Percentiles rank a stretch among this genome's conserved stretches.
Evolutionary conservation across 2,329 filamentous ascomycete genomes (phyloP).

Genomic region (Colletotrichum graminicola): DNA sequence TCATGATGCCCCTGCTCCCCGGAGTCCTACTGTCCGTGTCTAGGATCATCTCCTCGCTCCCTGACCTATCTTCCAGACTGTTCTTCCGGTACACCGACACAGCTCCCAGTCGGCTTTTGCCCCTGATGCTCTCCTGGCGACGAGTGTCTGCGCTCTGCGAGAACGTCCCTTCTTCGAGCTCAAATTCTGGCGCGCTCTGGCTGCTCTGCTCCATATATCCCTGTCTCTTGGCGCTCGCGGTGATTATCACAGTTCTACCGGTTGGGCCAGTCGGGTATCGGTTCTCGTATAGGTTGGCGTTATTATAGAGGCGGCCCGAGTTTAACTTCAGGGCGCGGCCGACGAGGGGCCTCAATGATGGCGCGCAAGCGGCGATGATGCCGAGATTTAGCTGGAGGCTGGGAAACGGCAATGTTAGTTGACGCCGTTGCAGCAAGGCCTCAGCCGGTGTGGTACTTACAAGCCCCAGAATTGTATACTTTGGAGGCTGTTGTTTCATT

Average conservation of each 20-base stretch:
- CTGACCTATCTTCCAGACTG: slow-evolving; percentile 26
- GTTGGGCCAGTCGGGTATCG: slow-evolving; percentile 28
- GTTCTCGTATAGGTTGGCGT: slow-evolving; percentile 32
- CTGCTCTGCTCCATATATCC: slow-evolving; percentile 34
- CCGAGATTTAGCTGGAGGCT: slow-evolving; percentile 57
- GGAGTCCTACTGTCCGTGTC: not conserved
- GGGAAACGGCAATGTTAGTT: slow-evolving; percentile 15
- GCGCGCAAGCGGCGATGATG: slow-evolving; percentile 56
- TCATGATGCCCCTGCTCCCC: slow-evolving; percentile 30
- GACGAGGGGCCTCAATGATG: slow-evolving; percentile 54
- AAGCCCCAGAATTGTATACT: slow-evolving; percentile 51
- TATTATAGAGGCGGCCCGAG: slow-evolving; percentile 34
- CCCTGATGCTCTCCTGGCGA: slow-evolving; percentile 19
- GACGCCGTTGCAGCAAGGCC: not conserved
- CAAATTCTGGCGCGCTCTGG: slow-evolving; percentile 28
- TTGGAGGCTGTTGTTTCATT: slow-evolving; percentile 36
- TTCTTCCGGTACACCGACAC: slow-evolving; percentile 24
- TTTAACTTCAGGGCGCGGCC: slow-evolving; percentile 47
- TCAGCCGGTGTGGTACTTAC: slow-evolving; percentile 44
- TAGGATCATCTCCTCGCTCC: slow-evolving; percentile 31
- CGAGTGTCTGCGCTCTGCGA: slow-evolving; percentile 10
- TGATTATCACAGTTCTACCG: slow-evolving; percentile 18
- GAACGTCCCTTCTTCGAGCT: slow-evolving; percentile 23
- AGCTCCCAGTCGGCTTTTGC: slow-evolving; percentile 8
- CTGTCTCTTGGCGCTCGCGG: slow-evolving; percentile 14